phyloP scores from a whole-genome alignment of 441 rosid species.

The Bocquillonia castaneifolia region DNA sequence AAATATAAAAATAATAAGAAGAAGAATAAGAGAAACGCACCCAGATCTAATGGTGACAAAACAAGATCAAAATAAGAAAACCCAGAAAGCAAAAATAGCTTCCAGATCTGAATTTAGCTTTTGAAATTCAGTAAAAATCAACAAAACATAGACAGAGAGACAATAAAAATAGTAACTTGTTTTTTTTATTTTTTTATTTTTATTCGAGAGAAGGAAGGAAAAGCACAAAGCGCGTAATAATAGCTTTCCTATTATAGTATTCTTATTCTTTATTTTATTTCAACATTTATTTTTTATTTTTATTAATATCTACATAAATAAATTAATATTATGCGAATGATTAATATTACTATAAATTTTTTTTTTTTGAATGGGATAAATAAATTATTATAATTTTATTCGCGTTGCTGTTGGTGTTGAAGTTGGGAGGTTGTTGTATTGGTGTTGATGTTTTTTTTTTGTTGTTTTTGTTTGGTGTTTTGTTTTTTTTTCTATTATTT shows the following conservation, averaged over 20 bases:
- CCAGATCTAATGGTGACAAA: slow-evolving; percentile 22
- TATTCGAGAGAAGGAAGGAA: not conserved
- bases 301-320: too few species aligned
- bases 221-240: slow-evolving; percentile 21
- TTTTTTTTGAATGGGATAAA: too few species aligned
- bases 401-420: not conserved
- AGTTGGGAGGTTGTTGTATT: not conserved
- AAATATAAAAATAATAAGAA: not conserved
- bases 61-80: slow-evolving; percentile 18
- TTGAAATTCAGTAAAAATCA: too few species aligned
- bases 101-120: slow-evolving; percentile 22
- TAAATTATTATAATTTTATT: too few species aligned
- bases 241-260: not conserved
- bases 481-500: not conserved
- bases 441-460: not conserved
- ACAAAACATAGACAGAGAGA: slow-evolving; percentile 15
- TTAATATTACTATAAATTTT: too few species aligned
- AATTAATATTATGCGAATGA: too few species aligned
- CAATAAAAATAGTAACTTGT: not conserved
- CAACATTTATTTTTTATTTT: too few species aligned
- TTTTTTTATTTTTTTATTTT: not conserved
- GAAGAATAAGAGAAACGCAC: not conserved
- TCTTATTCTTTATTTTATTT: too few species aligned
- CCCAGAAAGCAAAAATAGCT: slow-evolving; percentile 1
- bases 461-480: not conserved